These are phyloP conservation scores for Aspergillus uvarum DNA, from an alignment of 2,329 filamentous ascomycete genomes.

Conservation along the genomic window DNA sequence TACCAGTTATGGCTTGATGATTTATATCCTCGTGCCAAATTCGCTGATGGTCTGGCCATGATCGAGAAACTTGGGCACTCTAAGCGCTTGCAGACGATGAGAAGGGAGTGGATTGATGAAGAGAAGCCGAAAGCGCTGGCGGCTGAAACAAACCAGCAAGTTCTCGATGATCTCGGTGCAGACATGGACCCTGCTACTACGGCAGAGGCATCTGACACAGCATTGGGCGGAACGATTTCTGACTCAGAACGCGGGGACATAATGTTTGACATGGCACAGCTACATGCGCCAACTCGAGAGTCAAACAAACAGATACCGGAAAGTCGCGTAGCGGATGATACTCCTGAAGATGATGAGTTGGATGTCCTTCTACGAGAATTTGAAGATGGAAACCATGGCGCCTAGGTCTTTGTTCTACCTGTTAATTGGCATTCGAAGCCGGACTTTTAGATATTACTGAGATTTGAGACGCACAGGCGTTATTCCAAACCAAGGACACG, in stretches of 20 bases:
- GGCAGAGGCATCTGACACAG: not conserved
- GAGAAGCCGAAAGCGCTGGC: slow-evolving; percentile 37
- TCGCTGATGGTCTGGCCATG: slow-evolving; percentile 82
- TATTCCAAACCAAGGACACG: not conserved
- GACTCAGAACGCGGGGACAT: not conserved
- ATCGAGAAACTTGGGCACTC: slow-evolving; percentile 92
- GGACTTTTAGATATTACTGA: not conserved
- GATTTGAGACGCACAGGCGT: not conserved
- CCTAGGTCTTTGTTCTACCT: not conserved
- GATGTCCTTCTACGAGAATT: slow-evolving; percentile 57
- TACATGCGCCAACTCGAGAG: slow-evolving; percentile 3
- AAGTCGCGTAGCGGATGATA: slow-evolving; percentile 8
- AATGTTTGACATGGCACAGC: not conserved
- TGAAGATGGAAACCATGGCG: slow-evolving; percentile 18
- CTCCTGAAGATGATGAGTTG: slow-evolving; percentile 47
- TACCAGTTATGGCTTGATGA: slow-evolving; percentile 98
- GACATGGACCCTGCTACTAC: not conserved
- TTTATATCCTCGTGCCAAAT: slow-evolving; percentile 90
- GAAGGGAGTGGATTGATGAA: slow-evolving; percentile 83
- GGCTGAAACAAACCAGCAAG: slow-evolving; percentile 1
- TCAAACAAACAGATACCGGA: not conserved
- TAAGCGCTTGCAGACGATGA: slow-evolving; percentile 70
- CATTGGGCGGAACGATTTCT: not conserved
- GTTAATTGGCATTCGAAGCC: not conserved
- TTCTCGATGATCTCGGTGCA: not conserved